These are phyloP conservation scores for Globisporangium yorkense DNA, from an alignment of 352 stramenopile species.

Conservation along the genomic window DNA sequence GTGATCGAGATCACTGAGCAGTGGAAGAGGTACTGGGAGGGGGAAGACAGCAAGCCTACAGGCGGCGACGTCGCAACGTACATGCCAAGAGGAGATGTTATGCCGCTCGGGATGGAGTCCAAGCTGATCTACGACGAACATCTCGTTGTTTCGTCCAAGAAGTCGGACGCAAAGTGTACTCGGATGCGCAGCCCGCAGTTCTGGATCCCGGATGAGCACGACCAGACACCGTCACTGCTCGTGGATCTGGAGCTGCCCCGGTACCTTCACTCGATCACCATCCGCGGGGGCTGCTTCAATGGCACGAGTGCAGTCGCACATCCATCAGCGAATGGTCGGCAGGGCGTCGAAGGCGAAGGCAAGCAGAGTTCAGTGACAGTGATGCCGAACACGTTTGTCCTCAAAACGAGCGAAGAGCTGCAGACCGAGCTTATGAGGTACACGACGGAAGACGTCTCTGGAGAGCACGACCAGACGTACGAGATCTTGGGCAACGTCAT, in stretches of 20 bases:
- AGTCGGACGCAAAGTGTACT: constrained; percentile 46
- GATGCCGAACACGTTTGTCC: constrained; percentile 24
- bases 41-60: constrained; percentile 1
- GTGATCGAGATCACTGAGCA: constrained; percentile 20
- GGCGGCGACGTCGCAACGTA: constrained; percentile 8
- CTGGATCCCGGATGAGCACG: constrained; percentile 51
- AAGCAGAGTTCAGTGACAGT: not conserved
- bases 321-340: not conserved
- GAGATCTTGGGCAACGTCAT: constrained; percentile 59
- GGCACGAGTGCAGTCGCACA: constrained; percentile 9
- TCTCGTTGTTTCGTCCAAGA: constrained; percentile 47
- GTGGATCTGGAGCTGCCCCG: constrained; percentile 70
- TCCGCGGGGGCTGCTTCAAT: constrained; percentile 49
- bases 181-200: constrained; percentile 53
- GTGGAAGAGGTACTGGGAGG: constrained; percentile 28
- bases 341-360: not conserved
- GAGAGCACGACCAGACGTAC: constrained; percentile 60
- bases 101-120: constrained; percentile 53
- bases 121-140: constrained; percentile 52
- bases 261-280: constrained; percentile 49
- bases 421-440: constrained; percentile 26
- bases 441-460: constrained; percentile 36
- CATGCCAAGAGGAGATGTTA: constrained; percentile 43
- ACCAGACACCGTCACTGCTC: constrained; percentile 45
- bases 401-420: constrained; percentile 33